Evolutionary conservation across 2,329 filamentous ascomycete species (phyloP), one percentile per base, ranked within the genome.

Genomic region (Fusarium subtropicale): DNA sequence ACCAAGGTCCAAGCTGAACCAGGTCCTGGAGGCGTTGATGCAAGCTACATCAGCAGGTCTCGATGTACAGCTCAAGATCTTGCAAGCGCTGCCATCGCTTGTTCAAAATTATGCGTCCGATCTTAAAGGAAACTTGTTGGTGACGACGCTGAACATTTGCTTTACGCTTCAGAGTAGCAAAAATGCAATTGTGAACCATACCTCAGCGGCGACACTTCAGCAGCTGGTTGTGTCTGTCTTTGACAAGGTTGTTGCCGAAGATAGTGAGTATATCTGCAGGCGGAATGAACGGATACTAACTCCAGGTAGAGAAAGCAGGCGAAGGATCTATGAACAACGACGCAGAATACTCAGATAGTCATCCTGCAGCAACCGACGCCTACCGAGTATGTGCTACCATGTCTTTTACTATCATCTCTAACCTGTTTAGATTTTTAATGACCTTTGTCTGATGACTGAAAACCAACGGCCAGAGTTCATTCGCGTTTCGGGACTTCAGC

Each of bases 1-100:
- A 42, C 92, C 96, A 1, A 88, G 89, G 68, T 88, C 91, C 56
- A 90, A 93, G 71, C 83, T 99, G 56, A 91, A 90, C 76, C 94
- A 97, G 78, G 91, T 97, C 16, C 85, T 99, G 5, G 92, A 97
- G 75, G 94, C 94, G 10, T 86, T 99, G 71, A 91, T 91, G 77
- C 92, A 97, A 77, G 94, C 92, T 50, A 91, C 92, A 71, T 94
- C 84, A 78, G 91, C 93, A 76, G 84, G 88, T 16, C 81, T 97
- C 62, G 96, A 99, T 81, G 92, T 97, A 4, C 96, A 99, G 77
- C 88, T 99, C 71, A 98, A 98, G 80, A 96, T 98, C 54, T 83
- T 99, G 16, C 96, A 99, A 78, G 93, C 94, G 2, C 81, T 99
- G 18, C 96, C 96, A 6, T 93, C 94, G 2, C 81, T 99, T 36